Percentiles rank a stretch among this genome's conserved stretches.
Evolutionary conservation across 139 green algal genomes (phyloP).

Genomic region (Astrephomene gubernaculifera): DNA sequence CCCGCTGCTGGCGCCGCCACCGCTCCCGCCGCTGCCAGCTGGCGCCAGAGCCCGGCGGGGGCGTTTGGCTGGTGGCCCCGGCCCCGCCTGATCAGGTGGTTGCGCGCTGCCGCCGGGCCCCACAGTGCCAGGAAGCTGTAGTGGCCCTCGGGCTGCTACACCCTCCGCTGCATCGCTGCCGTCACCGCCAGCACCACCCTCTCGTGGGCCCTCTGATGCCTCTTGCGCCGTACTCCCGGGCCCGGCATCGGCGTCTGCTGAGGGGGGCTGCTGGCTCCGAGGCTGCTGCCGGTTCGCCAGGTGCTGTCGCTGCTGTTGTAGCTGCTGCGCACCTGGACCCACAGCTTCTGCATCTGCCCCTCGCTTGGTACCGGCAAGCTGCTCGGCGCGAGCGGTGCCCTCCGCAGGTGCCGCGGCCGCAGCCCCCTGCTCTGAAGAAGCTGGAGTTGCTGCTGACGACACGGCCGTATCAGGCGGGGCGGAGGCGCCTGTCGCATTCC

Average conservation of each 20-base stretch:
- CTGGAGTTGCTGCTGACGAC: background rate
- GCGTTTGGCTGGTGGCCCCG: background rate
- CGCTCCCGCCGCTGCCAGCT: too few relatives aligned
- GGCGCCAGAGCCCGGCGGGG: too few relatives aligned
- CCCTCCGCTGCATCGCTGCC: background rate
- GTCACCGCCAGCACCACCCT: background rate
- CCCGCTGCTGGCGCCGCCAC: background rate
- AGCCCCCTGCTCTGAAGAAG: background rate
- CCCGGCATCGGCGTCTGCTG: background rate
- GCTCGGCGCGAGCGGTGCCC: background rate
- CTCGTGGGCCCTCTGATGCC: background rate
- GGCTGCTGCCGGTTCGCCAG: background rate
- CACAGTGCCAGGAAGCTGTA: background rate
- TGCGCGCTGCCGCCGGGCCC: background rate
- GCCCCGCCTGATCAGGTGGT: background rate
- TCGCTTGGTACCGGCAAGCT: background rate
- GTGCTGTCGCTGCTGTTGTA: background rate
- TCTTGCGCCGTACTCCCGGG: background rate
- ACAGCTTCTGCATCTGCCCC: background rate
- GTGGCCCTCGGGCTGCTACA: too few relatives aligned
- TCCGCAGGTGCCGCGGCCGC: background rate
- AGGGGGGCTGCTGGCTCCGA: background rate
- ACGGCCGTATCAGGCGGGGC: too few relatives aligned
- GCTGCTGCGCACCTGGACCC: background rate
- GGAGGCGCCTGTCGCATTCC: background rate